Evolutionary conservation across 2,329 filamentous ascomycete genomes (phyloP), one percentile per base, ranked within the genome.

Genomic region (Alternaria triticina): DNA sequence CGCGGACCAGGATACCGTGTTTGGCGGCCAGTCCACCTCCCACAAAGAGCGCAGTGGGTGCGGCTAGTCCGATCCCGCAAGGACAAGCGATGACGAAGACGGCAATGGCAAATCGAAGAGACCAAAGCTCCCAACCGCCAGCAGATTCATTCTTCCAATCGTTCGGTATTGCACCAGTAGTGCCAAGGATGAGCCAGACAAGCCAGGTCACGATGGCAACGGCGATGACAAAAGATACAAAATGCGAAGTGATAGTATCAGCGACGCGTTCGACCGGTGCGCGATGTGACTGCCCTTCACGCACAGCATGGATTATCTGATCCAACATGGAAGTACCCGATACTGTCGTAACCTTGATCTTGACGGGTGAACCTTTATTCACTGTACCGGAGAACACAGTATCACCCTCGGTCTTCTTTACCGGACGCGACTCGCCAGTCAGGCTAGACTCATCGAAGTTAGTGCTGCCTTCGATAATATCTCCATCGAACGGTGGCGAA

Each of bases 61-160:
- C 92, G n/a, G 93, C 93, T 8, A 96, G 87, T 1, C 90, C 93
- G 13, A 96, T 85, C 3, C 93, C 93, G 73, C 93, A 96, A 2
- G 93, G 93, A 74, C 93, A 96, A 3, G 93, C 92, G 27, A 96
- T 90, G 33, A 96, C 92, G 70, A 96, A 96, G 12, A 96, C 92
- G 7, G 93, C 88, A 70, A 96, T 95, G 15, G 93, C 91, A 83
- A 95, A 96, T 66, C 92, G 89, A 47, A 96, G 85, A 3, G 91
- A 90, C 83, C 92, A 95, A 2, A 90, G 86, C 0, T 87, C 85
- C 87, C 89, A 91, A 10, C 89, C 87, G n/a, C 89, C 89, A 15
- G 84, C 82, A 11, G 81, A 78, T 17, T 74, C 72, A 13, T 87
- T 84, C 12, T 88, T 80, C 71, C 88, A 92, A 43, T 85, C 79